A percentile compares a stretch with the other conserved stretches of the same genome.
These are phyloP conservation scores for Geotrichum reessii DNA, from an alignment of 1,139 yeast genomes.

Conservation along the genomic window DNA sequence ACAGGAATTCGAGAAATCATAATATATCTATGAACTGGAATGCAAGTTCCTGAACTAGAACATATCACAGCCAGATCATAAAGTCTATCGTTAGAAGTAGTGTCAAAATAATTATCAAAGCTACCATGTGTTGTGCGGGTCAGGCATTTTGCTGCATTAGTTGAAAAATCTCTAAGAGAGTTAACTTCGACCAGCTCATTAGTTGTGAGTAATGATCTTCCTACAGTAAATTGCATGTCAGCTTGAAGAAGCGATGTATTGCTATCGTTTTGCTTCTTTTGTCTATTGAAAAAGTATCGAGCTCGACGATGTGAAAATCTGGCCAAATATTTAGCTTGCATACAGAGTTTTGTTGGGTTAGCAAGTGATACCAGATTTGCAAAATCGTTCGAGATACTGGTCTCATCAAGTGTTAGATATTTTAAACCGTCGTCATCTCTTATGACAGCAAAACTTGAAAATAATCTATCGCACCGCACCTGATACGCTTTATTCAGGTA, in stretches of 20 bases:
- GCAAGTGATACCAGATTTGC: slow-evolving; percentile 12
- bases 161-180: slow-evolving; percentile 2
- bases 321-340: slow-evolving; percentile 16
- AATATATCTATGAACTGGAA: slow-evolving; percentile 29
- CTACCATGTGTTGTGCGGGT: not conserved
- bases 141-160: slow-evolving; percentile 6
- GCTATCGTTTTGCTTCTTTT: slow-evolving; percentile 12
- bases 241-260: slow-evolving; percentile 2
- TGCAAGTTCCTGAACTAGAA: slow-evolving; percentile 16
- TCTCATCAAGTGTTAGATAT: slow-evolving; percentile 10
- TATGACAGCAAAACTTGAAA: slow-evolving; percentile 63
- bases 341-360: not conserved
- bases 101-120: not conserved
- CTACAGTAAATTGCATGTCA: slow-evolving; percentile 8
- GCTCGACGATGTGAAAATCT: slow-evolving; percentile 11
- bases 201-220: slow-evolving; percentile 7
- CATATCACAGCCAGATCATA: slow-evolving; percentile 24
- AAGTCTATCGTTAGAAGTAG: slow-evolving; percentile 10
- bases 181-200: slow-evolving; percentile 1
- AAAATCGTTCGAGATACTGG: slow-evolving; percentile 13
- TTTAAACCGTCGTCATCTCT: slow-evolving; percentile 47
- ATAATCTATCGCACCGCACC: slow-evolving; percentile 62
- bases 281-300: slow-evolving; percentile 10
- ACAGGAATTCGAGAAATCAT: slow-evolving; percentile 21
- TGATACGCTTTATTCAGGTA: slow-evolving; percentile 49